A percentile compares a stretch with the other conserved stretches of the same genome.
Evolutionary conservation across 1,284 basidiomycete species (phyloP).

Genomic region (Ganoderma meredithae): DNA sequence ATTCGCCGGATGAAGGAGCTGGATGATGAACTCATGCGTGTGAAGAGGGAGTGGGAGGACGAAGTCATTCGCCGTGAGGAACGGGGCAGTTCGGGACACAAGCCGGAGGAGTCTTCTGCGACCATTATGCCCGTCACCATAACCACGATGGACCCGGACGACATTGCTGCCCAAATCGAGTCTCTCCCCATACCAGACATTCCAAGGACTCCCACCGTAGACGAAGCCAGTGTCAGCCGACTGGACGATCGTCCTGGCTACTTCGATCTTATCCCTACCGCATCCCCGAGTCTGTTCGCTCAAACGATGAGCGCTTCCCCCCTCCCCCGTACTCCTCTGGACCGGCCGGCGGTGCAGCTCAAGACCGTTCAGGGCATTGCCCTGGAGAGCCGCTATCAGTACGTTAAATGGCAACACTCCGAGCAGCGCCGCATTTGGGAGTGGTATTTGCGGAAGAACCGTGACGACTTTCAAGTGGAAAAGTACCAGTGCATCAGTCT

Average conservation of each 20-base stretch:
- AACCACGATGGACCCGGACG: slow-evolving; percentile 49
- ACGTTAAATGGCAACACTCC: slow-evolving; percentile 81
- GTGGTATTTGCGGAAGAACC: slow-evolving; percentile 87
- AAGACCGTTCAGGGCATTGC: slow-evolving; percentile 68
- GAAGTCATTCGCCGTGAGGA: slow-evolving; percentile 85
- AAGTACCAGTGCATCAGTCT: slow-evolving; percentile 91
- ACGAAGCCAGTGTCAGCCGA: slow-evolving; percentile 34
- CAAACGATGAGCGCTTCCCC: slow-evolving; percentile 36
- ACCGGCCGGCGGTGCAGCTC: slow-evolving; percentile 52
- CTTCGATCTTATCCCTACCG: slow-evolving; percentile 49
- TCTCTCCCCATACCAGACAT: slow-evolving; percentile 61
- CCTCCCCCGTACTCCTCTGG: slow-evolving; percentile 37
- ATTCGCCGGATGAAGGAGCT: slow-evolving; percentile 88
- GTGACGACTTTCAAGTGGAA: slow-evolving; percentile 88
- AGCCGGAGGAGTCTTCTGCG: slow-evolving; percentile 54
- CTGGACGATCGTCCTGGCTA: slow-evolving; percentile 45
- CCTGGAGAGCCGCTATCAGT: slow-evolving; percentile 73
- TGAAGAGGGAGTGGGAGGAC: slow-evolving; percentile 83
- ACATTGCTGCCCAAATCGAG: slow-evolving; percentile 76
- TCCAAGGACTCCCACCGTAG: slow-evolving; percentile 54
- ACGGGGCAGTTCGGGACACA: slow-evolving; percentile 49
- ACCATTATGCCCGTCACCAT: slow-evolving; percentile 31
- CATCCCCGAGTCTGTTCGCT: slow-evolving; percentile 34
- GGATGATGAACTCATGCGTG: slow-evolving; percentile 73
- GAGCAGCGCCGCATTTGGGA: slow-evolving; percentile 91